Evolutionary conservation across 2,329 filamentous ascomycete species (phyloP), one percentile per base, ranked within the genome.

Genomic region (Fusarium lyarnte): DNA sequence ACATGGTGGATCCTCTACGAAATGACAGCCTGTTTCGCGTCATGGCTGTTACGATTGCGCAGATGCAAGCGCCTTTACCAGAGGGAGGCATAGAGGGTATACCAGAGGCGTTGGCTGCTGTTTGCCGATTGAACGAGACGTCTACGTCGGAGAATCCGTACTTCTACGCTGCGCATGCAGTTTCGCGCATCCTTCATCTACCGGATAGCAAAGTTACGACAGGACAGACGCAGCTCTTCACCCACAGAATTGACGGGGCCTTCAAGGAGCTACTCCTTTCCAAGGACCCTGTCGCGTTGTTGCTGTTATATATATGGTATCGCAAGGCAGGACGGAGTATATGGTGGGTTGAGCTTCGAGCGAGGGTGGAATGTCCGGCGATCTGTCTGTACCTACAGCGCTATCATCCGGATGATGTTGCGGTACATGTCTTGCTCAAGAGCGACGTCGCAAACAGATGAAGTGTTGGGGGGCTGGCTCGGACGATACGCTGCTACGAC

Each of bases 231-330:
- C 75, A 82, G 25, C 51, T 81, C 3, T 85, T 85, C 55, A 80
- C 63, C 9, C 74, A 76, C 5, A 78, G 53, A 16, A 81, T 85
- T 4, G 46, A 79, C 13, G 81, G 79, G 1, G 6, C 58, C 9
- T 85, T 84, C 45, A 69, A 81, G 67, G 29, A 41, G 0, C 60
- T 84, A 29, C 76, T 85, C 1, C 65, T 39, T 17, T 21, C 55
- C 8, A 83, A 62, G 17, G 83, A 85, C 39, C 79, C 84, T 5
- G 67, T 80, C 0, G 82, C 84, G 3, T 78, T 85, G 0, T 45
- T 85, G 54, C 41, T 85, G 39, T 68, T 85, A 0, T 84, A 83
- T 69, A 62, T 84, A 8, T 85, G 83, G 84, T 85, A 84, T 49
- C 74, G 76, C 25, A 85, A 84, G 73, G 77, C 79, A 60, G 54